Base-by-base conservation (phyloP, 2,329 filamentous ascomycete species). In the Myriosclerotinia curreyana region DNA sequence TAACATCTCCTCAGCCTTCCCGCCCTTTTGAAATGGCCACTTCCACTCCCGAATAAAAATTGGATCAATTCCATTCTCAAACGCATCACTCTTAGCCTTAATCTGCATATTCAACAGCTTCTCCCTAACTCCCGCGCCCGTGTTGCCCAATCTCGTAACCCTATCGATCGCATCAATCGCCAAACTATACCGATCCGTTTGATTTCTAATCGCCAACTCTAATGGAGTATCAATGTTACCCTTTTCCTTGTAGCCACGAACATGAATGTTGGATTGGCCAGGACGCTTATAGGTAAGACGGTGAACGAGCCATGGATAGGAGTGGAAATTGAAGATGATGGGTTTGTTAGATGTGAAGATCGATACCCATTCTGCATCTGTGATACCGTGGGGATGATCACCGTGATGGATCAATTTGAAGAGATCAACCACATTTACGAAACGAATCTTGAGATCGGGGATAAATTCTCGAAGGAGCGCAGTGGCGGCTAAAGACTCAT, bases 321-420 rank as follows among this genome's bases (percentile, higher is more conserved):
- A 88, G 79, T 93, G 90, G 83, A 92, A 93, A 79, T 92, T 92
- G 81, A 93, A 92, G 73, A 92, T 86, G 73, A 91, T 80, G 28
- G 89, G 90, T 69, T 82, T 86, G 78, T 91, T 79, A 20, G 81
- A 80, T 0, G 89, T 92, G 80, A 93, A 93, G 68, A 92, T 78
- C 48, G 87, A 80, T 17, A 76, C 76, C 84, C 87, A 93, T 73
- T 91, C 86, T 22, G 71, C 68, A 69, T 90, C 85, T 0, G 80
- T 82, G 64, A 92, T 80, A 49, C 89, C 90, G 76, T 93, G 90
- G 0, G 89, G 86, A 74, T 93, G 90, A 71, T 91, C 85, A 25
- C 76, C 78, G 64, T 85, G 80, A 65, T 86, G 84, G 70, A 92
- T 90, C 55, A 93, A 81, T 77, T 90, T 91, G 85, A 93, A 92